Evolutionary conservation across 306 rosid species (phyloP).

Genomic region (Rubus parviflorus): DNA sequence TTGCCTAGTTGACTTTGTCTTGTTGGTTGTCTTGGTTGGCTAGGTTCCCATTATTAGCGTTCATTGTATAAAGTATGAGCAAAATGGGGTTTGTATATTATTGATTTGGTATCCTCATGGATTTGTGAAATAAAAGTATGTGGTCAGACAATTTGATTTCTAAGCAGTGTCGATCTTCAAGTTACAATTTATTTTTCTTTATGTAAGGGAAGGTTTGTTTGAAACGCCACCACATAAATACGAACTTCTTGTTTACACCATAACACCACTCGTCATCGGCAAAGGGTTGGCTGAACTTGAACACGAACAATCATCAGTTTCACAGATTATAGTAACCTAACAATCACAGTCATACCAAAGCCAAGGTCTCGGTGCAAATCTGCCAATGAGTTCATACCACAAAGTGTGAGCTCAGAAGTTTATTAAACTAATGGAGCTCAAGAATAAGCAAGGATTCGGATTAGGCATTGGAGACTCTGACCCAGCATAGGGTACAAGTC

Average conservation of each 20-base stretch:
- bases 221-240: background rate
- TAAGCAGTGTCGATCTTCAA: background rate
- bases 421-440: background rate
- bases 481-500: background rate
- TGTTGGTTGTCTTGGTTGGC: background rate
- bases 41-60: background rate
- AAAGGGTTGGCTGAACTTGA: slow-evolving; percentile 1
- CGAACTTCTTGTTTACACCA: background rate
- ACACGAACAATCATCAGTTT: background rate
- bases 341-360: background rate
- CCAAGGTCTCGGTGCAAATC: background rate
- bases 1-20: background rate
- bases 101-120: background rate
- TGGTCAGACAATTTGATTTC: background rate
- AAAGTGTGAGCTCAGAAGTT: background rate
- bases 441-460: background rate
- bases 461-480: background rate
- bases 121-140: background rate
- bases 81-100: background rate
- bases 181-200: background rate
- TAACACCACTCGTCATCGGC: background rate
- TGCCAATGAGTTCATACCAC: background rate
- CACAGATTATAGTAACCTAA: background rate
- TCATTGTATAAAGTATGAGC: background rate
- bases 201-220: background rate